Conservation (phyloP, 2,329 filamentous ascomycete species). For the Xylaria polymorpha region DNA sequence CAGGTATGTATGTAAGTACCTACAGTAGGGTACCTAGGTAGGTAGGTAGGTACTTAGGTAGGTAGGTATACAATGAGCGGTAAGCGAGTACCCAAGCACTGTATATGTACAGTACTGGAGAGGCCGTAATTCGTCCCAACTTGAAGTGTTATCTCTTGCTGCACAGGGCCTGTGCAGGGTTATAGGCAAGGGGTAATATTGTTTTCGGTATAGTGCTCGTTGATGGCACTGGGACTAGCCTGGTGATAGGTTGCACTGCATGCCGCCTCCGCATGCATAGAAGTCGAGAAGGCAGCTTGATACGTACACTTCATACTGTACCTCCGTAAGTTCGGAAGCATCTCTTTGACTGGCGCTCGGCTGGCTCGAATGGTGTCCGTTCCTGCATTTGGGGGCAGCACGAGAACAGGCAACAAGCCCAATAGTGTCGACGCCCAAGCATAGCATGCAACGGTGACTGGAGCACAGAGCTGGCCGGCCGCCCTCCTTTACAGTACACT, state of each 20-base stretch:
- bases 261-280: conserved; percentile 4
- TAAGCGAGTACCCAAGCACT: background rate
- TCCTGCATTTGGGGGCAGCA: conserved; percentile 11
- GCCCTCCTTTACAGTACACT: background rate
- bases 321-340: background rate
- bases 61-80: background rate
- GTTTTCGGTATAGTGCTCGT: conserved; percentile 14
- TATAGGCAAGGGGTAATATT: conserved; percentile 4
- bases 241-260: conserved; percentile 15
- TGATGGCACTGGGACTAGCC: conserved; percentile 1
- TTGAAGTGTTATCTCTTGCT: too few species aligned
- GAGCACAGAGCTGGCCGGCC: background rate
- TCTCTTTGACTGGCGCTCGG: background rate
- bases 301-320: too few species aligned
- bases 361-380: background rate
- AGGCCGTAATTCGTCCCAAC: background rate
- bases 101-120: too few species aligned
- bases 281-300: conserved; percentile 8
- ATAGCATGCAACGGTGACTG: conserved; percentile 4
- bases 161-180: background rate
- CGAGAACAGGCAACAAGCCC: background rate
- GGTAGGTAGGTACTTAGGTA: too few species aligned
- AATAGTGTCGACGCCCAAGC: background rate
- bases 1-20: too few species aligned
- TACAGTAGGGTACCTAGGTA: too few species aligned